A percentile compares a stretch with the other conserved stretches of the same genome.
Evolutionary conservation across 2,329 filamentous ascomycete species (phyloP).

Genomic region (Rutstroemia sp.): DNA sequence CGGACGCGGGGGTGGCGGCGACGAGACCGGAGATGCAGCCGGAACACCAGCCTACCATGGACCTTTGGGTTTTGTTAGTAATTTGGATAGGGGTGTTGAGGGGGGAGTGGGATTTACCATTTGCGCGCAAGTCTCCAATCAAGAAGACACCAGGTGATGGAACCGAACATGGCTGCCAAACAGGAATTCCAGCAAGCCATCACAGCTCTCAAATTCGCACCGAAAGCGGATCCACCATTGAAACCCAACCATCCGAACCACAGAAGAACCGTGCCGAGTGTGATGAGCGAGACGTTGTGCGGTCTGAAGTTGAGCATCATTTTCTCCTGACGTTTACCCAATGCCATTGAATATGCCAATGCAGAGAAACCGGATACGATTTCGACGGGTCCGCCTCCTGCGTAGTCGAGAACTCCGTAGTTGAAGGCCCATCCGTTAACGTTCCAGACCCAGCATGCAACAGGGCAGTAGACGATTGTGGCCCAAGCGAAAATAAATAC

Average conservation of each 20-base stretch:
- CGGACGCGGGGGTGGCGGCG: constrained; percentile 61
- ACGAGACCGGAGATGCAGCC: constrained; percentile 65
- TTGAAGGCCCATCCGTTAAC: constrained; percentile 85
- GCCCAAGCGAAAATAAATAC: constrained; percentile 96
- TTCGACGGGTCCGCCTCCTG: constrained; percentile 93
- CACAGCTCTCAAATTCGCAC: constrained; percentile 85
- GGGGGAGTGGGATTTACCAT: constrained; percentile 11
- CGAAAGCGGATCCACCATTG: constrained; percentile 93
- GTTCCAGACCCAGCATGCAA: constrained; percentile 97
- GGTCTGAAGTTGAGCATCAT: constrained; percentile 99
- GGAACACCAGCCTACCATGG: constrained; percentile 67
- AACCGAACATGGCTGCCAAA: constrained; percentile 69
- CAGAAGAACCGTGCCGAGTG: constrained; percentile 87
- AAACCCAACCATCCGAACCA: constrained; percentile 99
- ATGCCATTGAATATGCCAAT: constrained; percentile 89
- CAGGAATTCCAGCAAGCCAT: constrained; percentile 99
- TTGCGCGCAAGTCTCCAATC: constrained; percentile 69
- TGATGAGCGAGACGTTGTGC: constrained; percentile 96
- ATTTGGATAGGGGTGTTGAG: constrained; percentile 28
- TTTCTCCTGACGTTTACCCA: constrained; percentile 93
- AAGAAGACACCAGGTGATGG: constrained; percentile 89
- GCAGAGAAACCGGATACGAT: constrained; percentile 91
- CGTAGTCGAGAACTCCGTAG: constrained; percentile 92
- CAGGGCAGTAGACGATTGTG: constrained; percentile 92
- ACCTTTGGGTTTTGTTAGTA: constrained; percentile 41